phyloP scores from a whole-genome alignment of 257 asterid genomes.

The Penstemon newberryi region DNA sequence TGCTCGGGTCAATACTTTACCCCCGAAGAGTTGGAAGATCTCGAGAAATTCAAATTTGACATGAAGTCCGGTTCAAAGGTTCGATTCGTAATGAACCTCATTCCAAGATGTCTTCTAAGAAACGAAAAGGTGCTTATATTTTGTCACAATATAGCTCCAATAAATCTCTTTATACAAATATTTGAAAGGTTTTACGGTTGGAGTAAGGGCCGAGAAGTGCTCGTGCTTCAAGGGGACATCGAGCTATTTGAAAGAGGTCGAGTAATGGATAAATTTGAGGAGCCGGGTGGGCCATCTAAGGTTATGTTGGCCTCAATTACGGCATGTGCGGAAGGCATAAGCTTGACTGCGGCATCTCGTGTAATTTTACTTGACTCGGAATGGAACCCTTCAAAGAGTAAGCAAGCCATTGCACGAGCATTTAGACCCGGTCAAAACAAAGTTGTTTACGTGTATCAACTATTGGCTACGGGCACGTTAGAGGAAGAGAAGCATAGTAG shows the following conservation, averaged over 20 bases:
- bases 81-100: slow-evolving; percentile 84
- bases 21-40: slow-evolving; percentile 61
- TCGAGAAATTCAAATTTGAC: slow-evolving; percentile 70
- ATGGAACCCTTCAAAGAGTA: slow-evolving; percentile 98
- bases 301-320: slow-evolving; percentile 94
- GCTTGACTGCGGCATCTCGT: slow-evolving; percentile 91
- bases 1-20: slow-evolving; percentile 71
- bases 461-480: slow-evolving; percentile 78
- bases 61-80: slow-evolving; percentile 84
- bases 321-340: slow-evolving; percentile 95
- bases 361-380: slow-evolving; percentile 90
- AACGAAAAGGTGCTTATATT: slow-evolving; percentile 79
- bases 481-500: slow-evolving; percentile 89
- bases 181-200: slow-evolving; percentile 76
- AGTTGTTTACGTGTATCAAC: slow-evolving; percentile 89
- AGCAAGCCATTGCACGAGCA: slow-evolving; percentile 94
- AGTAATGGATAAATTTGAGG: slow-evolving; percentile 92
- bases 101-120: slow-evolving; percentile 75
- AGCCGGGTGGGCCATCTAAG: slow-evolving; percentile 80
- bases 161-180: slow-evolving; percentile 73
- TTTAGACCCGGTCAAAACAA: slow-evolving; percentile 97
- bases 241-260: slow-evolving; percentile 94
- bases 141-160: slow-evolving; percentile 95
- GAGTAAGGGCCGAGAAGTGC: slow-evolving; percentile 82
- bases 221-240: slow-evolving; percentile 94